Evolutionary conservation across 768 basidiomycete species (phyloP).

Genomic region (Boletales sp.): DNA sequence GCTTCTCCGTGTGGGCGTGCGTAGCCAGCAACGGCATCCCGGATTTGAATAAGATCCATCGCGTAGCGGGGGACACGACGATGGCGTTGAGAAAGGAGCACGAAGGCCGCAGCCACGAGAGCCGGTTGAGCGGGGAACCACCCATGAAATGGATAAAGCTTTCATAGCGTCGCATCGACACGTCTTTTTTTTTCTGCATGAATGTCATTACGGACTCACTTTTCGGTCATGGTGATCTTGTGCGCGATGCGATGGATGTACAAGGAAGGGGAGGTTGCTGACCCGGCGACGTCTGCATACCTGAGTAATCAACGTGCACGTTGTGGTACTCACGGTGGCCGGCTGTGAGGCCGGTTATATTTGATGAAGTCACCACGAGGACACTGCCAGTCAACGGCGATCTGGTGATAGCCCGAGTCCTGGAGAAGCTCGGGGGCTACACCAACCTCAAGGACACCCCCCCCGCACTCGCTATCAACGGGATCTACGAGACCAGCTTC

Average conservation of each 20-base stretch:
- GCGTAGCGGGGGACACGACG: conserved; percentile 52
- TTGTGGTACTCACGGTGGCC: neutral
- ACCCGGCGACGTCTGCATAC: neutral
- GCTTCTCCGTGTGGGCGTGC: conserved; percentile 28
- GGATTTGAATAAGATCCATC: conserved; percentile 76
- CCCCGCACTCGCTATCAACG: no score
- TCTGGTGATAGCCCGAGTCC: no score
- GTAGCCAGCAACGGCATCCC: conserved; percentile 63
- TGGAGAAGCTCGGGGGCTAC: neutral
- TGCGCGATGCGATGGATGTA: neutral
- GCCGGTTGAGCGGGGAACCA: conserved; percentile 73
- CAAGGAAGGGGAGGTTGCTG: conserved; percentile 1
- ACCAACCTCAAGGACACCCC: neutral
- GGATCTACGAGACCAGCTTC: conserved; percentile 5
- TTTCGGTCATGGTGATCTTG: no score
- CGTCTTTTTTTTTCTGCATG: no score
- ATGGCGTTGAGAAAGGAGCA: conserved; percentile 74
- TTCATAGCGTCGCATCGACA: neutral
- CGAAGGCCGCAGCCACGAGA: conserved; percentile 78
- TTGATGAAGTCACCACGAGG: conserved; percentile 2
- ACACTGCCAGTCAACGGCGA: no score
- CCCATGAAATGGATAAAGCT: conserved; percentile 50
- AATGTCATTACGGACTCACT: no score
- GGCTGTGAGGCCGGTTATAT: conserved; percentile 5
- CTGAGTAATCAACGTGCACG: neutral